These are phyloP conservation scores for Leccinum subtestaceum DNA, from an alignment of 768 basidiomycete genomes.

Conservation along the genomic window DNA sequence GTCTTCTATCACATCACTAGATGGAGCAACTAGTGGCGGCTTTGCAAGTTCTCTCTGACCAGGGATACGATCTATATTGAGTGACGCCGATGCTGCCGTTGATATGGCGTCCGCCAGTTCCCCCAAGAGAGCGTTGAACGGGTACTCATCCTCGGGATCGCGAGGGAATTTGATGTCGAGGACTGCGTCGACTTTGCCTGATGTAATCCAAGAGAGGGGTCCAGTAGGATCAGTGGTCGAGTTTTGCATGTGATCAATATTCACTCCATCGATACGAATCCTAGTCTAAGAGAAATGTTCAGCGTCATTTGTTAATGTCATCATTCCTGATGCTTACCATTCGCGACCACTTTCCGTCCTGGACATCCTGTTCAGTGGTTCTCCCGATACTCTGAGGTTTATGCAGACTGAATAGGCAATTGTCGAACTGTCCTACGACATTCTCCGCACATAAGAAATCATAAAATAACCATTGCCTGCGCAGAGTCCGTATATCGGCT, in stretches of 20 bases:
- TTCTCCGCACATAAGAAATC: conserved; percentile 89
- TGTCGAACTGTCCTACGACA: conserved; percentile 96
- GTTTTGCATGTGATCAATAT: conserved; percentile 91
- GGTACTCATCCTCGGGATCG: conserved; percentile 64
- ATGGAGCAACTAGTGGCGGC: conserved; percentile 78
- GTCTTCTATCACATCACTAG: conserved; percentile 33
- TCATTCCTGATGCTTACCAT: conserved; percentile 59
- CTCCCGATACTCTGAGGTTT: conserved; percentile 94
- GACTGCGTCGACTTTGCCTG: conserved; percentile 95
- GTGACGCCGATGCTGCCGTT: conserved; percentile 50
- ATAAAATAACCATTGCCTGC: conserved; percentile 95
- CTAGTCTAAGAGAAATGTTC: conserved; percentile 59
- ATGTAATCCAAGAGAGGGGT: conserved; percentile 96
- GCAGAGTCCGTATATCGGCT: conserved; percentile 77
- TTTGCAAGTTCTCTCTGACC: conserved; percentile 85
- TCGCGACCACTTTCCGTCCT: conserved; percentile 80
- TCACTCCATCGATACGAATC: conserved; percentile 94
- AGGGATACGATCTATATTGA: conserved; percentile 64
- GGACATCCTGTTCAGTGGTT: conserved; percentile 80
- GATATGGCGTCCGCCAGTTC: conserved; percentile 88
- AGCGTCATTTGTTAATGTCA: conserved; percentile 1
- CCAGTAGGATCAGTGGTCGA: conserved; percentile 72
- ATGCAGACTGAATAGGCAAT: conserved; percentile 94
- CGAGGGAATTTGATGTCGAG: conserved; percentile 97
- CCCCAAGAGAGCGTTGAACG: conserved; percentile 79